Conservation (phyloP, 139 green algal genomes). For the Chlamydomonas applanata region DNA sequence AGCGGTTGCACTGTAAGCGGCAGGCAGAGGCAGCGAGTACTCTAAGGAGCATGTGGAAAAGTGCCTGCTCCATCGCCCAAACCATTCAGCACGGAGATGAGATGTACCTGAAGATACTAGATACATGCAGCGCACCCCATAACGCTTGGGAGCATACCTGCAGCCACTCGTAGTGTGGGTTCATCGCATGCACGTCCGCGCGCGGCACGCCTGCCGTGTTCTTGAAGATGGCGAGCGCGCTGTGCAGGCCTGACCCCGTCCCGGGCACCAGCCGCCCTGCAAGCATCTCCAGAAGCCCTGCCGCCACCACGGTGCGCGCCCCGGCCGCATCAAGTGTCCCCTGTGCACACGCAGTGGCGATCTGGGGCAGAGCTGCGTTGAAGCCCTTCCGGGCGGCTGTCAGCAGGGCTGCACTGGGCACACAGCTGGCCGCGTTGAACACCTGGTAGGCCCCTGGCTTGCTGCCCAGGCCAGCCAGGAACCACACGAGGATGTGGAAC, state of each 20-base stretch:
- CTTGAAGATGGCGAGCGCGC: slow-evolving; percentile 1
- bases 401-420: neutral
- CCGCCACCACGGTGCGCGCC: neutral
- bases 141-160: neutral
- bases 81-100: too few species aligned
- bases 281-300: slow-evolving; percentile 3
- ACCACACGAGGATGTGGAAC: slow-evolving; percentile 36
- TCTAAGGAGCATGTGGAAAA: too few species aligned
- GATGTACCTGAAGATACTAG: too few species aligned
- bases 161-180: slow-evolving; percentile 14
- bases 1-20: too few species aligned
- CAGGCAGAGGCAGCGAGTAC: too few species aligned
- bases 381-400: neutral
- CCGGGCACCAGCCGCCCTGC: neutral
- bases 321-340: neutral
- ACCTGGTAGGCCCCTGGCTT: too few species aligned
- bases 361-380: neutral
- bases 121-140: too few species aligned
- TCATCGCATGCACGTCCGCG: neutral
- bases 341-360: neutral
- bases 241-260: neutral
- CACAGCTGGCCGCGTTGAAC: neutral
- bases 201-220: slow-evolving; percentile 6
- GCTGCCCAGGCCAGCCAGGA: slow-evolving; percentile 10
- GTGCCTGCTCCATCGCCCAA: too few species aligned